Evolutionary conservation across 129 eudicot genomes (phyloP).

Genomic region (Scalesia atractyloides): DNA sequence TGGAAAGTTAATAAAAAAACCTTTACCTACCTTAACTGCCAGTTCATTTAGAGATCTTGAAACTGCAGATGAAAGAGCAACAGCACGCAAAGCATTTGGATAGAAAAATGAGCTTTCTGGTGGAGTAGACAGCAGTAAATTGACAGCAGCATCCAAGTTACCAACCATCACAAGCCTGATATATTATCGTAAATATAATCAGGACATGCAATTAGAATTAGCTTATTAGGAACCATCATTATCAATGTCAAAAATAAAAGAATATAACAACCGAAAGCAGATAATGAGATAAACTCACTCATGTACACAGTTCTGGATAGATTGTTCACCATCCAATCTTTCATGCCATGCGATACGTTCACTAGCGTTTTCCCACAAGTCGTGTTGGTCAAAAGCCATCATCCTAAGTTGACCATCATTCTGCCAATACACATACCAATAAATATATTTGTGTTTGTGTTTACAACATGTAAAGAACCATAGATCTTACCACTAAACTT

Average conservation of each 20-base stretch:
- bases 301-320: conserved; percentile 83
- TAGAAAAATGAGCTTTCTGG: conserved; percentile 94
- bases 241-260: conserved; percentile 1
- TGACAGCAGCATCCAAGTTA: conserved; percentile 91
- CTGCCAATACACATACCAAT: conserved; percentile 36
- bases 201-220: not conserved
- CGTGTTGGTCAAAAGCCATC: conserved; percentile 89
- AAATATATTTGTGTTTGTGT: not conserved
- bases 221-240: not conserved
- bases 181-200: conserved; percentile 21
- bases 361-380: conserved; percentile 83
- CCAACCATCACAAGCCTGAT: conserved; percentile 89
- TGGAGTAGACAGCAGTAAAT: conserved; percentile 87
- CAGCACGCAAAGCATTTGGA: conserved; percentile 93
- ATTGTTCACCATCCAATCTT: conserved; percentile 84
- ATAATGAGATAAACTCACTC: conserved; percentile 62
- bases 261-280: conserved; percentile 7
- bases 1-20: conserved; percentile 10
- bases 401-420: conserved; percentile 63
- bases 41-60: conserved; percentile 86
- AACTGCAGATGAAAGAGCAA: conserved; percentile 97
- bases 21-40: conserved; percentile 71
- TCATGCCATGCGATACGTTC: conserved; percentile 96
- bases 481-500: conserved; percentile 55
- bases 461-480: not conserved